These are phyloP conservation scores for Neofusicoccum sp. DNA, from an alignment of 2,329 filamentous ascomycete genomes.

Conservation along the genomic window DNA sequence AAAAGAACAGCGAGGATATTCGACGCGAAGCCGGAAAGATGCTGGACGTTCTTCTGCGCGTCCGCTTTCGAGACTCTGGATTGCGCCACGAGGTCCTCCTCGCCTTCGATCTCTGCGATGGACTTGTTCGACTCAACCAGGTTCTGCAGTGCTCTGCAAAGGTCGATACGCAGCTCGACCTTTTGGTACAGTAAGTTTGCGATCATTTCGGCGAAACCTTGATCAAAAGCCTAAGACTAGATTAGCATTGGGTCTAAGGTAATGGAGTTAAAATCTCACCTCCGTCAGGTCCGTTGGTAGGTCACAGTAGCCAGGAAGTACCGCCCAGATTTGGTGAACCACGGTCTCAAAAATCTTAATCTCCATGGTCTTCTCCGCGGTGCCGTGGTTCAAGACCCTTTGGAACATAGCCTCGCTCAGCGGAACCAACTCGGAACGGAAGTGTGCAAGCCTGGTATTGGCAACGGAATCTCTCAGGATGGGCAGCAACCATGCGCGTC, in stretches of 20 bases:
- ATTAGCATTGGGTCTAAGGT: no score
- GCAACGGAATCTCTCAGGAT: slow-evolving; percentile 84
- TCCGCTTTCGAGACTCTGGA: slow-evolving; percentile 72
- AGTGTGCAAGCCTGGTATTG: slow-evolving; percentile 84
- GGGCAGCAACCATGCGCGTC: slow-evolving; percentile 91
- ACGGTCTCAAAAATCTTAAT: slow-evolving; percentile 97
- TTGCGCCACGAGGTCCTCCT: slow-evolving; percentile 72
- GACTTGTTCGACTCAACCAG: slow-evolving; percentile 90
- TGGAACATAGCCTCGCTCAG: slow-evolving; percentile 90
- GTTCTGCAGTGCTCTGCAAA: slow-evolving; percentile 82
- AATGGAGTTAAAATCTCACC: no score
- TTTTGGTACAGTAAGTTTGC: slow-evolving; percentile 93
- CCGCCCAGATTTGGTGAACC: slow-evolving; percentile 92
- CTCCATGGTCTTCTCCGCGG: slow-evolving; percentile 87
- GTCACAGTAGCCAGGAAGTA: slow-evolving; percentile 91
- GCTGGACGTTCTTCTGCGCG: slow-evolving; percentile 76
- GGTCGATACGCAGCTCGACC: slow-evolving; percentile 77
- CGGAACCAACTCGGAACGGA: slow-evolving; percentile 81
- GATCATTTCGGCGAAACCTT: slow-evolving; percentile 82
- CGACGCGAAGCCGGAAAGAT: slow-evolving; percentile 74
- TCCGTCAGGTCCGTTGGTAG: slow-evolving; percentile 68
- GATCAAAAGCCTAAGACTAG: slow-evolving; percentile 67
- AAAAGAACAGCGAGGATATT: slow-evolving; percentile 97
- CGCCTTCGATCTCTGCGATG: slow-evolving; percentile 66
- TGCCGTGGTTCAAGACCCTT: slow-evolving; percentile 76